Evolutionary conservation across 768 basidiomycete genomes (phyloP).

Genomic region (Tephrocybe sp.): DNA sequence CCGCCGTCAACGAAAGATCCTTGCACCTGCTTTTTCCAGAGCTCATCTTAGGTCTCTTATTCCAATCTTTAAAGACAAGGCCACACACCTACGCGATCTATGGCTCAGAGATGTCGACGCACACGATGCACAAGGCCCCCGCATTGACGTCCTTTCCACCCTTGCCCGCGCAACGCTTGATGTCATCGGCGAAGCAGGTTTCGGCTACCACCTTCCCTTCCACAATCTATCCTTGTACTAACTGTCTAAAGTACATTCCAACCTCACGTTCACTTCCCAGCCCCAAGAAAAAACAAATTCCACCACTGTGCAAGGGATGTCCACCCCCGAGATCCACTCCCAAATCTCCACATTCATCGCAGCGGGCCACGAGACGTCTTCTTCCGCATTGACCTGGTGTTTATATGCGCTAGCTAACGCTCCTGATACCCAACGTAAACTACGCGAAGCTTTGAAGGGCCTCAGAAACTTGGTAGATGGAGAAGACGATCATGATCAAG

Average conservation of each 20-base stretch:
- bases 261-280: not conserved
- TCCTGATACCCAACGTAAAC: constrained; percentile 40
- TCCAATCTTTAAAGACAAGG: not conserved
- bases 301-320: constrained; percentile 41
- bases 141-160: constrained; percentile 53
- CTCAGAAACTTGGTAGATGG: too few species aligned
- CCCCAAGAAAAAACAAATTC: constrained; percentile 50
- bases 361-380: constrained; percentile 64
- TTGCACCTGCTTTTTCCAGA: constrained; percentile 35
- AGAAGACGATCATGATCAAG: not conserved
- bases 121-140: constrained; percentile 14
- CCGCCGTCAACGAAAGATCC: constrained; percentile 48
- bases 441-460: constrained; percentile 19
- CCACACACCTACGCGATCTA: not conserved
- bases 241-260: not conserved
- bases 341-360: constrained; percentile 66
- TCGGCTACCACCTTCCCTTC: constrained; percentile 61
- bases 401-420: constrained; percentile 50
- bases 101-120: constrained; percentile 25
- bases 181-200: constrained; percentile 66
- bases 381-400: constrained; percentile 59
- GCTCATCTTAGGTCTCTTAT: not conserved
- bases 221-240: too few species aligned
- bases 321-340: constrained; percentile 53
- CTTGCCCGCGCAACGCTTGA: constrained; percentile 61